Evolutionary conservation across 1,284 basidiomycete species (phyloP), one percentile per base, ranked within the genome.

Genomic region (Cutaneotrichosporon sp.): DNA sequence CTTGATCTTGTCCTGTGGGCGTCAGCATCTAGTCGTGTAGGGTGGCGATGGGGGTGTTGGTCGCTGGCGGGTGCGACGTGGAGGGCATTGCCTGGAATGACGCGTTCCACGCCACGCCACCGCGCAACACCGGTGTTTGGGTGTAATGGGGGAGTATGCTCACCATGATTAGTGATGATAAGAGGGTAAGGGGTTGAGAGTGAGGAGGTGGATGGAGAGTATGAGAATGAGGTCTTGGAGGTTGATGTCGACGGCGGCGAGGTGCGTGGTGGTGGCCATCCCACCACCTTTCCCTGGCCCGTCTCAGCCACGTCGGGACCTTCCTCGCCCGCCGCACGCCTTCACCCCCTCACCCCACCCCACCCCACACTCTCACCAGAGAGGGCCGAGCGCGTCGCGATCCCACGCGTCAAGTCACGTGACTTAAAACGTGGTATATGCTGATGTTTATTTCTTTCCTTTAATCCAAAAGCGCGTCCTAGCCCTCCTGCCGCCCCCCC

Each of bases 1-100:
- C 75, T 81, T 83, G 79, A 84, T 84, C 79, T 82, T 82, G 78
- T 84, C 83, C 83, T 82, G 70, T 59, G 25, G 33, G 22, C 24
- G 54, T 58, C 52, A 62, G 60, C 56, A 42, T 36, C 20, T 38
- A 24, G n/a, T 42, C 38, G 18, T 33, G 24, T 29, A n/a, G 22
- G 46, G 55, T 47, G 45, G 55, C 33, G 22, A 57, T 18, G 46
- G 20, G 16, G 25, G 31, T 11, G 10, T 27, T 20, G 45, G 46
- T 29, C 22, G 25, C 9, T n/a, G 22, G 20, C 16, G 22, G 18
- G 27, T 42, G 54, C 31, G 24, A 46, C 47, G 47, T 50, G 47
- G 47, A 50, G 47, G 47, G 38, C 38, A 1, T 1, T 16, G 33
- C 36, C 24, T 9, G 22, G 38, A 33, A 34, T 16, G 34, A 24